Evolutionary conservation across 176 grass and related monocot species (phyloP), one percentile per base, ranked within the genome.

Genomic region (Panicum miliaceum): DNA sequence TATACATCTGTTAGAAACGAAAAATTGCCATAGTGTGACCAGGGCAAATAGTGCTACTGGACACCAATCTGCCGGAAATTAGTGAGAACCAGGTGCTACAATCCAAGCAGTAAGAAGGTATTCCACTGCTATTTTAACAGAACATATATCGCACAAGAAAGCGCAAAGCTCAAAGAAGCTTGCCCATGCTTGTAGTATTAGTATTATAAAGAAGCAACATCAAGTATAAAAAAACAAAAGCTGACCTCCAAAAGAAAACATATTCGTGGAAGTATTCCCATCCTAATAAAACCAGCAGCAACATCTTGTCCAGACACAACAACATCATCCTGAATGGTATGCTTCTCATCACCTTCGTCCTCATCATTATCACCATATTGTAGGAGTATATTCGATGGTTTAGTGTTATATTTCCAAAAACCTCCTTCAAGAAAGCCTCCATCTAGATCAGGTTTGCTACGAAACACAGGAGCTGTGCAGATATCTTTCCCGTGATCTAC

Each of bases 391-490:
- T 95, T 95, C 29, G 89, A 95, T 51, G 85, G 66, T 73, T 98
- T 98, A 79, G 93, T 92, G 23, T 89, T 95, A 78, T 98, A 98
- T 81, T 98, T 98, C 96, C 96, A 98, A 57, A 94, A 95, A 0
- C 89, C 91, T 35, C 96, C 93, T 80, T 88, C 86, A 92, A 98
- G 89, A 90, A 98, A 95, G 78, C 83, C 93, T 80, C 82, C 87
- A 63, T 92, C 90, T 78, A 89, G 23, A 19, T 95, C 87, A 69
- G 93, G 93, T 68, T 90, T 98, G 57, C 76, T 87, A 34, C 93
- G 89, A 89, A 98, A 98, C 66, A 98, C 83, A 78, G 93, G 93
- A 90, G 96, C 89, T 23, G 87, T 98, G 75, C 85, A 98, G 82
- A 91, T 89, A 89, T 93, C 79, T 74, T 91, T 87, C 47, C 84